Base-by-base conservation (phyloP, 2,329 filamentous ascomycete species). In the Claviceps sp. region DNA sequence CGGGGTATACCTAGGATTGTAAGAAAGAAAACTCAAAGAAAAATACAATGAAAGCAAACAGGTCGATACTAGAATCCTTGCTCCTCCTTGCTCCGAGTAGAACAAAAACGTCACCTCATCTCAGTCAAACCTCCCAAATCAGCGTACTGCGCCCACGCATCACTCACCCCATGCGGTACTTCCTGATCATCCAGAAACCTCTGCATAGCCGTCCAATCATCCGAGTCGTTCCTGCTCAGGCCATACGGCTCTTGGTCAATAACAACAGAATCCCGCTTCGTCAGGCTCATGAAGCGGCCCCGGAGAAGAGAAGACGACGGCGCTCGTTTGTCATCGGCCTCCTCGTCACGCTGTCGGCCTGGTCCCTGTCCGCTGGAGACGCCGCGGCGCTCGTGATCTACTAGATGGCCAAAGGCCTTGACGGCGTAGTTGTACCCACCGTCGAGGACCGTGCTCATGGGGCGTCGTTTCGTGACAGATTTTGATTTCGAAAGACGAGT, bases 121-220 rank as follows among this genome's bases (percentile, higher is more conserved):
- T 68, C 66, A 2, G 66, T 74, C 46, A 74, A 57, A 0, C 73
- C 73, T 37, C 73, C 73, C 4, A 76, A 59, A 13, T 72, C 70
- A 29, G 66, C 63, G 54, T 71, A 75, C 59, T 74, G 70, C 55
- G 71, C 72, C 72, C 71, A 76, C 4, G 67, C 67, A 65, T 58
- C 34, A 57, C 59, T 20, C 60, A 57, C 36, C 59, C 59, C 20
- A 60, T 58, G 9, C 51, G 36, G 49, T 54, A 54, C 51, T 22
- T 52, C 52, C 5, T 55, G 48, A 11, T 66, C 62, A 8, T 66
- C 62, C 50, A 69, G 61, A 45, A 68, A 68, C 1, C 59, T 59
- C 53, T 69, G 63, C 66, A 69, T 68, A 9, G 62, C 62, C 9
- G 59, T 57, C 66, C 66, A 69, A 50, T 70, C 66, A 16, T 62